Base-by-base conservation (phyloP, 2,329 filamentous ascomycete genomes). In the Aspergillus clavatus region DNA sequence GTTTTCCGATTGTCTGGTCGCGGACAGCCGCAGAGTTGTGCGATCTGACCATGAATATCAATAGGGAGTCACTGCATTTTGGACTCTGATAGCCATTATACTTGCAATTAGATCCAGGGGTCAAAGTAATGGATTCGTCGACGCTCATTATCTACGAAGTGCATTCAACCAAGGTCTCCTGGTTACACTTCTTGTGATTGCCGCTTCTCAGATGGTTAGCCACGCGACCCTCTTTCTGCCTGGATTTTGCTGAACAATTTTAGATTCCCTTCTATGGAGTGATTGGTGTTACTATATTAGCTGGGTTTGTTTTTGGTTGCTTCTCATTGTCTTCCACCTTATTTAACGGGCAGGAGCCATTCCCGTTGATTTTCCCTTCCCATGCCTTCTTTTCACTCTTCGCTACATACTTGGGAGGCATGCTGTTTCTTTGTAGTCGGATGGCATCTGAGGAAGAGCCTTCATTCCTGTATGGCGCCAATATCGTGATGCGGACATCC, bases 231-330 rank as follows among this genome's bases (percentile, higher is more conserved):
- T 38, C 6, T n/a, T 31, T 7, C 5, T 5, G n/a, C 12, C 19
- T 22, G 27, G 8, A 16, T 19, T 2, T 10, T 40, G 4, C 11
- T 47, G 58, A 46, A 60, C 23, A 40, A 31, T 7, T n/a, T 3
- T 42, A 77, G 74, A 57, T 72, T 14, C 56, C 62, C 11, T 63
- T 68, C 38, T 59, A 68, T 44, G 70, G 71, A 14, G 40, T 68
- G 3, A 52, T 70, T 21, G 68, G 66, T 3, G 58, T 74, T 11
- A 61, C 64, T 14, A 58, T 72, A 2, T 44, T 74, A 12, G 55
- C 62, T 1, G 58, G 63, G 23, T 59, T 66, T 58, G 37, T 72
- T 56, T 53, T 63, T 51, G 38, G 65, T 46, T 60, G 59, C 59
- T 55, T 65, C 54, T 52, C 62, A 43, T 41, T 61, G 51, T 43